Base-by-base conservation (phyloP, 805 yeast genomes). In the Kregervanrija pseudodelftensis region DNA sequence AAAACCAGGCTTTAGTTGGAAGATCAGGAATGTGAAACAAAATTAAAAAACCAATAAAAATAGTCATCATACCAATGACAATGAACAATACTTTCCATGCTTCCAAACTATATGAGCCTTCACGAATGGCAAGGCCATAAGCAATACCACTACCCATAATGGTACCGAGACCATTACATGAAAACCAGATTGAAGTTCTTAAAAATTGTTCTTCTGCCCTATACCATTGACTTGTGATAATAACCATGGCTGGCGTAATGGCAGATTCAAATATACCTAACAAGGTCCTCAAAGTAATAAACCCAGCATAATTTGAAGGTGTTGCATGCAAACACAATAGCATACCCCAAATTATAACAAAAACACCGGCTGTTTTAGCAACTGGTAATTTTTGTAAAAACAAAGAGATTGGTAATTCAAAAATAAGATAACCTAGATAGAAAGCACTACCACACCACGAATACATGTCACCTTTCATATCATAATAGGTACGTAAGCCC, bases 371-470 rank as follows among this genome's bases (percentile, higher is more conserved):
- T 3, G 39, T 62, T 50, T 75, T 77, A 4, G 79, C 71, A 49
- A 83, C 58, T 49, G 60, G 35, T 72, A 76, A 44, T 51, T 49
- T 77, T 77, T 76, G 46, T 63, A 62, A 51, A 69, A 59, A 47
- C 69, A 80, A 8, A 53, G 58, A 49, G 65, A 61, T 40, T 74
- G 61, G 39, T 78, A 82, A 72, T 73, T 79, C 70, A 5, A 80
- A 70, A 1, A 81, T 77, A 39, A 73, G 49, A 53, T 72, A 73
- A 3, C 76, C 77, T 17, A 73, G 36, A 39, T 60, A 60, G 36
- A 64, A 63, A 2, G 50, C 41, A 12, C 45, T 37, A 59, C 51
- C 50, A 60, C 49, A 32, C 62, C 71, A 57, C 40, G 65, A 38
- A 49, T 65, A 58, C 53, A 55, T 56, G 2, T 55, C 50, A 3